phyloP scores from a whole-genome alignment of 345 rosid species.

The Moringa oleifera region DNA sequence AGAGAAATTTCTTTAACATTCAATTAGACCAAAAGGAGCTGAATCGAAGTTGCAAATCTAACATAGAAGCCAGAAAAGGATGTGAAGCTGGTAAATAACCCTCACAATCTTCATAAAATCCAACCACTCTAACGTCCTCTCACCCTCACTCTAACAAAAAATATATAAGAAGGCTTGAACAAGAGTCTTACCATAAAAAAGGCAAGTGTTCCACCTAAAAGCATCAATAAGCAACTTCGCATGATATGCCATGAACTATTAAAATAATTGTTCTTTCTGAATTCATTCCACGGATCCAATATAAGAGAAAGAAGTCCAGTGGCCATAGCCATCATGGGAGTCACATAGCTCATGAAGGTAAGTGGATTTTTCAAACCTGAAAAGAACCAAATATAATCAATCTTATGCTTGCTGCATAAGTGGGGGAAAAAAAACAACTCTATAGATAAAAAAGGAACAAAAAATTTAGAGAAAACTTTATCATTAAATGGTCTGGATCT shows the following conservation, averaged over 20 bases:
- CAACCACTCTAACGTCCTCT: neutral
- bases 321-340: constrained; percentile 86
- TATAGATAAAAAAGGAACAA: neutral
- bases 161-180: neutral
- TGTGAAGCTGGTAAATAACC: neutral
- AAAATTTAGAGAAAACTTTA: neutral
- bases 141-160: neutral
- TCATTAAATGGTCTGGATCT: neutral
- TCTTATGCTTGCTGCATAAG: constrained; percentile 1
- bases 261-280: constrained; percentile 61
- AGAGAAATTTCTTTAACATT: constrained; percentile 4
- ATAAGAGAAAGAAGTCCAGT: constrained; percentile 80
- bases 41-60: constrained; percentile 9
- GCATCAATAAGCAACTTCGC: constrained; percentile 87
- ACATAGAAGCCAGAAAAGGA: constrained; percentile 4
- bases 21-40: constrained; percentile 1
- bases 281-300: constrained; percentile 94
- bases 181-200: constrained; percentile 70
- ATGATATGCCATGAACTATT: constrained; percentile 68
- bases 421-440: neutral
- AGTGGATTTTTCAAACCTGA: constrained; percentile 93
- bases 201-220: constrained; percentile 94
- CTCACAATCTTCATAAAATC: neutral
- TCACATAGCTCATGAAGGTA: constrained; percentile 70
- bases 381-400: constrained; percentile 14